Percentiles rank a stretch among this genome's conserved stretches.
Evolutionary conservation across 768 basidiomycete species (phyloP).

Genomic region (Tricholoma bakamatsutake): DNA sequence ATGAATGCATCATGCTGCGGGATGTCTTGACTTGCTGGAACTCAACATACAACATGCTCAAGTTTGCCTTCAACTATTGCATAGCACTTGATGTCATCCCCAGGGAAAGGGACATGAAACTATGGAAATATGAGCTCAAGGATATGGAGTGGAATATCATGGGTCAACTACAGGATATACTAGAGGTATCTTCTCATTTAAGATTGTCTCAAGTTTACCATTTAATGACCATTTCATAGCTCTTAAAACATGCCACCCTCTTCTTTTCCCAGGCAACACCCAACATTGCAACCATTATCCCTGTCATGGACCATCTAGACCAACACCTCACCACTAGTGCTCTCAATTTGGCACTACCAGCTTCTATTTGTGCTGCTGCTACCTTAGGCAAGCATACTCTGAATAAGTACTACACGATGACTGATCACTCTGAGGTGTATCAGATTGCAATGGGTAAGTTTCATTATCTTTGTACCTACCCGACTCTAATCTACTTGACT

Average conservation of each 20-base stretch:
- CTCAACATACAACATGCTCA: conserved; percentile 24
- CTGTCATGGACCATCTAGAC: conserved; percentile 31
- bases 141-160: no score
- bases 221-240: conserved; percentile 12
- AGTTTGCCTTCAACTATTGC: conserved; percentile 20
- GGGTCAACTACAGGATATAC: conserved; percentile 18
- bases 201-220: background rate
- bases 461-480: no score
- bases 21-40: conserved; percentile 18
- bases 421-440: conserved; percentile 20
- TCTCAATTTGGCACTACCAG: background rate
- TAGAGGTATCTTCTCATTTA: conserved; percentile 18
- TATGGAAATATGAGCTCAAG: no score
- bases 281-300: conserved; percentile 26
- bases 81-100: conserved; percentile 21
- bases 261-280: conserved; percentile 24
- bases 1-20: conserved; percentile 16
- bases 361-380: conserved; percentile 17
- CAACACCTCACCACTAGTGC: conserved; percentile 8
- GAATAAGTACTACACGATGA: conserved; percentile 24
- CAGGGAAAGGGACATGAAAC: no score
- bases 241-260: conserved; percentile 25
- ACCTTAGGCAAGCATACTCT: conserved; percentile 19
- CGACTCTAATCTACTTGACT: no score
- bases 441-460: conserved; percentile 25